phyloP scores from a whole-genome alignment of 495 filamentous ascomycete genomes.

The Penicillium argentinense region DNA sequence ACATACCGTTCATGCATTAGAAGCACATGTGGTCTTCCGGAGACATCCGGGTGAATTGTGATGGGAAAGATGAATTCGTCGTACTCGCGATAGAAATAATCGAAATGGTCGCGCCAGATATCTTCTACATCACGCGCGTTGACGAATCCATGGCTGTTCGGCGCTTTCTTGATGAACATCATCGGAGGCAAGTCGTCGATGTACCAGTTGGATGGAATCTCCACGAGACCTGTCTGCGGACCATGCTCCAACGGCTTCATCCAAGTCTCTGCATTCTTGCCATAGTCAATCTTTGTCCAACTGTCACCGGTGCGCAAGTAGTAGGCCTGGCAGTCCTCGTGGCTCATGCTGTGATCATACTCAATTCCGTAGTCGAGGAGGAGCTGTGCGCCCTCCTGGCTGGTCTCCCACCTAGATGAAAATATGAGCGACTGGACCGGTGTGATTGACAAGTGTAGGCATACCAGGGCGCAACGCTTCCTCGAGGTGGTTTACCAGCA shows the following conservation, averaged over 20 bases:
- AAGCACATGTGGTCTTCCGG: conserved; percentile 63
- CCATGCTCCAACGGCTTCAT: conserved; percentile 61
- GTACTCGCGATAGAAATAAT: conserved; percentile 66
- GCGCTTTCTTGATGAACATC: conserved; percentile 62
- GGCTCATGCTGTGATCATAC: conserved; percentile 66
- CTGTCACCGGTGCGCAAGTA: conserved; percentile 57
- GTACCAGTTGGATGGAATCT: conserved; percentile 69
- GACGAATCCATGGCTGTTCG: conserved; percentile 60
- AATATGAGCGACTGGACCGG: neutral
- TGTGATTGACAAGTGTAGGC: neutral
- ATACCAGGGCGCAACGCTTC: conserved; percentile 59
- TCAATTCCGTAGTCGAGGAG: conserved; percentile 68
- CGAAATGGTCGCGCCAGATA: conserved; percentile 63
- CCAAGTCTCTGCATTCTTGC: conserved; percentile 60
- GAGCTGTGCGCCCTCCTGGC: conserved; percentile 62
- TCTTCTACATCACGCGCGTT: conserved; percentile 57
- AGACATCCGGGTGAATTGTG: conserved; percentile 67
- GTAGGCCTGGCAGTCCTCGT: conserved; percentile 66
- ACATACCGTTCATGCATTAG: conserved; percentile 58
- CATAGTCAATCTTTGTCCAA: conserved; percentile 62
- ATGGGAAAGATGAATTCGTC: conserved; percentile 70
- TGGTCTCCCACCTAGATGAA: conserved; percentile 58
- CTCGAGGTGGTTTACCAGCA: conserved; percentile 69
- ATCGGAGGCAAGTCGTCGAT: conserved; percentile 60
- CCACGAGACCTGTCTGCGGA: conserved; percentile 55